phyloP scores from a whole-genome alignment of 805 yeast species.

The Candida silvicultrix region DNA sequence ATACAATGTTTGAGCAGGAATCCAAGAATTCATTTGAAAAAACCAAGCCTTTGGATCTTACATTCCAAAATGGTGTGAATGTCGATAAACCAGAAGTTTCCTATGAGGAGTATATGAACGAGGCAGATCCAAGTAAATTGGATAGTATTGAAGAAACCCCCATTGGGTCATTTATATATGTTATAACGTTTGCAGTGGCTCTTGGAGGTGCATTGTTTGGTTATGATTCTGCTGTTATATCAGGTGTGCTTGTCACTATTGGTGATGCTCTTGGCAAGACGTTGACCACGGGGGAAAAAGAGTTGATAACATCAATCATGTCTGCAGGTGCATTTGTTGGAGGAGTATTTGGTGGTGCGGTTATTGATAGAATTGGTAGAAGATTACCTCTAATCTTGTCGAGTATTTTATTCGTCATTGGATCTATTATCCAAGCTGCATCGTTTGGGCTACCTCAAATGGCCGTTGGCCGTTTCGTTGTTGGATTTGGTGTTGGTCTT shows the following conservation, averaged over 20 bases:
- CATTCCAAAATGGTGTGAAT: not conserved
- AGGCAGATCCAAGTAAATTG: constrained; percentile 19
- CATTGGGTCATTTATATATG: too few species aligned
- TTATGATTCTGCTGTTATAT: constrained; percentile 59
- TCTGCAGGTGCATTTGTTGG: constrained; percentile 52
- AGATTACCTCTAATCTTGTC: constrained; percentile 32
- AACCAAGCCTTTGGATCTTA: too few species aligned
- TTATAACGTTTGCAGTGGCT: constrained; percentile 27
- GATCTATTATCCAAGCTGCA: constrained; percentile 43
- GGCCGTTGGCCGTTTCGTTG: constrained; percentile 47
- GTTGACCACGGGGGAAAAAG: constrained; percentile 32
- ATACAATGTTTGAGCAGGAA: too few species aligned
- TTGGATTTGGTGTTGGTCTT: constrained; percentile 71
- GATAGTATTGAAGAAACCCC: constrained; percentile 2
- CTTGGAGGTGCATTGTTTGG: constrained; percentile 61
- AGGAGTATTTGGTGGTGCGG: constrained; percentile 41
- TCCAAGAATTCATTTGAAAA: too few species aligned
- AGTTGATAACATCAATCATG: constrained; percentile 36
- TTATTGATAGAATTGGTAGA: constrained; percentile 46
- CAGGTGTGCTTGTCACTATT: constrained; percentile 50
- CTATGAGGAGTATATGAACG: constrained; percentile 52
- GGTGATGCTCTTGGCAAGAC: constrained; percentile 26
- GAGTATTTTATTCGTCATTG: constrained; percentile 38
- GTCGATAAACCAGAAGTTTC: constrained; percentile 11
- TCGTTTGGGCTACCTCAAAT: constrained; percentile 30